phyloP scores from a whole-genome alignment of 352 stramenopile species.

The Phytophthora quininea region DNA sequence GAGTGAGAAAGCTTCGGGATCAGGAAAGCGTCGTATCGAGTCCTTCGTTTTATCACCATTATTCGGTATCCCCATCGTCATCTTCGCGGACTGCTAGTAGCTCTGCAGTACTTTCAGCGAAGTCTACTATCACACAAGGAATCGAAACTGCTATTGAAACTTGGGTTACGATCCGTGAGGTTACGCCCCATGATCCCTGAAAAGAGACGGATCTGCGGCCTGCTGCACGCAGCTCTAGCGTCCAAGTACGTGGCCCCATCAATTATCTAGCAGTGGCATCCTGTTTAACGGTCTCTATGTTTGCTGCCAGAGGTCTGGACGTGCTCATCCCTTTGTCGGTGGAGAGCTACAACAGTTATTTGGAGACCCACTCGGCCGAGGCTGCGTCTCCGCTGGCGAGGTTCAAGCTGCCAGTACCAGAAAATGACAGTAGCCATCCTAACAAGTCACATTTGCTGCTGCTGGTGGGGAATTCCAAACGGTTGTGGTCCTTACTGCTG shows the following conservation, averaged over 20 bases:
- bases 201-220: background rate
- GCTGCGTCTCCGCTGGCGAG: conserved; percentile 33
- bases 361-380: conserved; percentile 42
- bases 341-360: conserved; percentile 68
- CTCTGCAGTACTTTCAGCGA: too few relatives aligned
- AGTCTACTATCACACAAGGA: background rate
- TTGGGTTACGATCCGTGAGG: background rate
- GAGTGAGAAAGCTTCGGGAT: too few relatives aligned
- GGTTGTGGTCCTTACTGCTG: conserved; percentile 61
- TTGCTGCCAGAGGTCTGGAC: conserved; percentile 55
- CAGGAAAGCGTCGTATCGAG: too few relatives aligned
- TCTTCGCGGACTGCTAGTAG: too few relatives aligned
- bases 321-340: conserved; percentile 69
- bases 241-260: conserved; percentile 20
- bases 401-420: conserved; percentile 50
- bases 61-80: too few relatives aligned
- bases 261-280: background rate
- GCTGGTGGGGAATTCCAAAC: conserved; percentile 70
- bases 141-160: background rate
- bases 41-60: too few relatives aligned
- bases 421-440: background rate
- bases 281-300: background rate
- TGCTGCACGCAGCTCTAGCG: conserved; percentile 4
- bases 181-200: background rate
- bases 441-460: conserved; percentile 59